A percentile compares a stretch with the other conserved stretches of the same genome.
phyloP scores from a whole-genome alignment of 1,284 basidiomycete species.

The Quambalaria eucalypti region DNA sequence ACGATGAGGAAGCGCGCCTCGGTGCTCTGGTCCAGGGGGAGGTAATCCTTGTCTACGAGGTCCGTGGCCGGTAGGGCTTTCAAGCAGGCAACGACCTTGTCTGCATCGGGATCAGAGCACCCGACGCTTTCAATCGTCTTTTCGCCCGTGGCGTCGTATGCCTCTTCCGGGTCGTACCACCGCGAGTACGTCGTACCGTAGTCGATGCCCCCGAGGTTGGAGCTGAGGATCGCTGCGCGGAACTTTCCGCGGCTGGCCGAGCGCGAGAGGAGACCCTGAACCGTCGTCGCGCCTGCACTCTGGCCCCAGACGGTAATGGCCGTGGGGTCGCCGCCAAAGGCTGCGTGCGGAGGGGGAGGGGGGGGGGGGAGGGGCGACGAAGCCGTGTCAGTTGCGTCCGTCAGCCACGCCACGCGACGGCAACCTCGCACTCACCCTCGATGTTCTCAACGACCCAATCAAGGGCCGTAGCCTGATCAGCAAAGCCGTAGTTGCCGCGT shows the following conservation, averaged over 20 bases:
- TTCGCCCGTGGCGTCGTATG: not conserved
- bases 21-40: not conserved
- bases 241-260: not conserved
- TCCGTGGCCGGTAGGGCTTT: not conserved
- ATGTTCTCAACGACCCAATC: constrained; percentile 2
- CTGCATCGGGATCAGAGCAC: not conserved
- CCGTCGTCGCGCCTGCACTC: constrained; percentile 2
- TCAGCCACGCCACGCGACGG: not conserved
- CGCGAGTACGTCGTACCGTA: not conserved
- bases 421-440: not conserved
- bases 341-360: not conserved
- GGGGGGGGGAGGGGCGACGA: not conserved
- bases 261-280: not conserved
- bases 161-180: not conserved
- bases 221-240: not conserved
- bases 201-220: constrained; percentile 1
- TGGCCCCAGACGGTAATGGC: constrained; percentile 1
- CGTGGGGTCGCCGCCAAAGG: constrained; percentile 3
- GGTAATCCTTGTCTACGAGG: not conserved
- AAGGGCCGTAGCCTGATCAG: constrained; percentile 2
- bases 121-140: not conserved
- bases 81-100: not conserved
- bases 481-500: constrained; percentile 4
- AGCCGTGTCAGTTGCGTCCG: not conserved
- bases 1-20: constrained; percentile 1